Conservation (phyloP, 176 grass and related monocot genomes). For the Microstegium vimineum region DNA sequence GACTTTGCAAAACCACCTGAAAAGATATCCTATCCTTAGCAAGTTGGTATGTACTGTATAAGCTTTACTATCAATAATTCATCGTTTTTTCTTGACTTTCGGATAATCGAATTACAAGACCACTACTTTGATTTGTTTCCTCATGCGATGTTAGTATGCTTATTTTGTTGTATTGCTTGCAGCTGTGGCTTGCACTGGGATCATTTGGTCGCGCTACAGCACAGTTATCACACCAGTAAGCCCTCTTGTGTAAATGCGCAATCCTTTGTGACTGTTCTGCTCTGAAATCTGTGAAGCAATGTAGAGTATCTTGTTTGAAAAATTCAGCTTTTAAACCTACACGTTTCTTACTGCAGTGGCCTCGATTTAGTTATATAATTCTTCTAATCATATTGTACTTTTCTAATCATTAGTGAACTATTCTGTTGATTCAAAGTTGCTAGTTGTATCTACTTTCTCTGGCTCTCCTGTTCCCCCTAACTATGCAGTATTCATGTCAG, state of each 20-base stretch:
- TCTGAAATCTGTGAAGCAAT: neutral
- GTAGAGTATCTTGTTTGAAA: neutral
- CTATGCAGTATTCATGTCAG: neutral
- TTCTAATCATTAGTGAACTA: neutral
- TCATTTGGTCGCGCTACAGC: conserved; percentile 71
- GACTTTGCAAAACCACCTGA: conserved; percentile 93
- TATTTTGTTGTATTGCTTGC: conserved; percentile 5
- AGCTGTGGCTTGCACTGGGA: conserved; percentile 72
- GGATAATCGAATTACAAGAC: neutral
- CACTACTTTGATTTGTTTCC: neutral
- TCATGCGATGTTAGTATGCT: neutral
- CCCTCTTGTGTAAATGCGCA: neutral
- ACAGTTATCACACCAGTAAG: conserved; percentile 66
- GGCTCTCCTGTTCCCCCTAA: neutral
- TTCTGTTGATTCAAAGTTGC: neutral
- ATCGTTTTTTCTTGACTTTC: neutral
- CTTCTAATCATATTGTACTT: neutral
- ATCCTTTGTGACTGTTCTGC: neutral
- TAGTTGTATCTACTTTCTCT: neutral
- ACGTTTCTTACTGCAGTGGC: neutral
- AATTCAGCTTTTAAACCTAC: neutral
- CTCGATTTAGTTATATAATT: neutral
- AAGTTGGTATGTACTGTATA: conserved; percentile 72
- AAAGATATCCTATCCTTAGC: conserved; percentile 89
- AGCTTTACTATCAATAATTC: neutral